Evolutionary conservation across 129 eudicot species (phyloP), one percentile per base, ranked within the genome.

Genomic region (Tagetes patula): DNA sequence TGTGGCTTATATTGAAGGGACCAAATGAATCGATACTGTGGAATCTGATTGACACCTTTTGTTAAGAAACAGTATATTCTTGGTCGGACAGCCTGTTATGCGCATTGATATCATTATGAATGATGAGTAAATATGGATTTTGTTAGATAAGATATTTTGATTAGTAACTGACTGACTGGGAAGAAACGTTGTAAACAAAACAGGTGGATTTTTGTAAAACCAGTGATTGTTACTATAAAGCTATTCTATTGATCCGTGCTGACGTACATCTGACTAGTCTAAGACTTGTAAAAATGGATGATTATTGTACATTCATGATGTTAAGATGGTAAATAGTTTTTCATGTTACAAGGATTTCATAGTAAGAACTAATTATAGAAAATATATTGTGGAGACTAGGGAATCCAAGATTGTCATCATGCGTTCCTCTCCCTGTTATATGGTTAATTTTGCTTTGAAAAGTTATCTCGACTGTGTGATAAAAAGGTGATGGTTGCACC

Each of bases 1-100:
- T 70, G 72, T 70, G 71, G 76, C 56, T 70, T 48, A n/a, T 62
- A 39, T 40, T 70, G 72, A 39, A 62, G 31, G 65, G 76, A 70
- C 65, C 42, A 27, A 60, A 27, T 4, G 70, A 77, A 70, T 37
- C 27, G 14, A 70, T 77, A 42, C 81, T 41, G 12, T 49, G 75
- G 64, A 70, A 77, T 70, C 65, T 62, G 45, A 48, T 62, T 62
- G 48, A 36, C 55, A 49, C 43, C 67, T 77, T 77, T 70, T 56
- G 62, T 34, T 20, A 45, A 12, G 63, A 38, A 8, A 32, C 27
- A 8, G 68, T 68, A 67, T 68, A 76, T 68, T 49, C 69, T 46
- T 6, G 43, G 13, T 76, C 27, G 56, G 61, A 60, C 69, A 58
- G 53, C 69, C 69, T 56, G 58, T 68, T 33, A 20, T 75, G 58